Evolutionary conservation across 2,329 filamentous ascomycete species (phyloP), one percentile per base, ranked within the genome.

Genomic region (Cordyceps tenuipes): DNA sequence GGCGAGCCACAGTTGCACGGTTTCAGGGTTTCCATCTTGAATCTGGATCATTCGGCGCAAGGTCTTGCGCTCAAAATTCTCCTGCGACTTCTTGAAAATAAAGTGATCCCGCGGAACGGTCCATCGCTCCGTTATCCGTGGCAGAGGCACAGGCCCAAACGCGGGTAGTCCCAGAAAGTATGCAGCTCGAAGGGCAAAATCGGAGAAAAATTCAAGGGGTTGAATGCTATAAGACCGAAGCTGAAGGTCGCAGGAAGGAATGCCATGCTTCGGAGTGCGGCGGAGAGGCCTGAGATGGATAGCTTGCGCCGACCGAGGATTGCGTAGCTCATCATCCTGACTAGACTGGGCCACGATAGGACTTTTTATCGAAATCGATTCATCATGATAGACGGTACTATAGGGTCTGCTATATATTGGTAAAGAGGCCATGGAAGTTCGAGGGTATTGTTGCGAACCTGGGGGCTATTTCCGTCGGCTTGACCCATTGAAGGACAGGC

Each of bases 11-110:
- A 92, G 74, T 73, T 95, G 88, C 41, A 99, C 91, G 1, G 86
- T 87, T 71, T 97, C 90, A 0, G 91, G 86, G 68, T 97, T 82
- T 0, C 91, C 94, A 69, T 97, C 94, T 65, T 90, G 88, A 69
- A 99, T 94, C 75, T 96, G 91, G 57, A 99, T 91, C 68, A 97
- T 73, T 15, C 94, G 81, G 59, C 92, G 84, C 68, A 92, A 75
- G 1, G 94, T 99, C 62, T 94, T 87, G 59, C 94, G 83, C 77
- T 97, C 93, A 70, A 96, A 99, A 75, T 99, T 99, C 77, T 99
- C 94, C 75, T 99, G 92, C 43, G 85, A 88, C 77, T 99, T 99
- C 77, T 97, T 99, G 79, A 91, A 90, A 65, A 97, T 90, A 78
- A 99, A 99, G 72, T 90, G 89, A 69, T 85, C 85, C 68, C 85